phyloP scores from a whole-genome alignment of 1,284 basidiomycete species.

The Rhizoctonia solani region DNA sequence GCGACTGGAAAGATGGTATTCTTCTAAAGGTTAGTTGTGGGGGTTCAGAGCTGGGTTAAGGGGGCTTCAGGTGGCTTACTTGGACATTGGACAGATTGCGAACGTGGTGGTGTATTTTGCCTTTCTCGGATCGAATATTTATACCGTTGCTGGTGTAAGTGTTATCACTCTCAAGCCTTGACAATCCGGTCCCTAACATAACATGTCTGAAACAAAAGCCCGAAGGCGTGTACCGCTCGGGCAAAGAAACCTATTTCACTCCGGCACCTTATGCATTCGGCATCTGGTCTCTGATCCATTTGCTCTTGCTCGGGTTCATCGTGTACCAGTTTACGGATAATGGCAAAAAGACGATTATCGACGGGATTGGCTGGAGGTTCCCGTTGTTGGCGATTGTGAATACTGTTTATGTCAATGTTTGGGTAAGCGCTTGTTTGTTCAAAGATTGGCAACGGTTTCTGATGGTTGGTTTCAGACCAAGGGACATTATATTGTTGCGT shows the following conservation, averaged over 20 bases:
- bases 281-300: conserved; percentile 85
- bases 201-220: too few species aligned
- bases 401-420: conserved; percentile 82
- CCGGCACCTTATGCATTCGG: conserved; percentile 87
- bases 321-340: conserved; percentile 85
- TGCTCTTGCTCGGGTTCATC: conserved; percentile 83
- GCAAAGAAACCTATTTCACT: conserved; percentile 86
- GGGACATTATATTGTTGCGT: conserved; percentile 76
- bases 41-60: background rate
- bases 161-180: too few species aligned
- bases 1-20: conserved; percentile 37
- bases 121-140: conserved; percentile 68
- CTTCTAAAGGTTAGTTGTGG: conserved; percentile 16
- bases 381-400: conserved; percentile 84
- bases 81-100: too few species aligned
- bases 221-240: conserved; percentile 55
- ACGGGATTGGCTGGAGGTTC: conserved; percentile 87
- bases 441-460: background rate
- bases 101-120: conserved; percentile 32
- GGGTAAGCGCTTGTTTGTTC: conserved; percentile 56
- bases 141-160: conserved; percentile 70
- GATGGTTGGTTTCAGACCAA: background rate
- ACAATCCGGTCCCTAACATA: too few species aligned
- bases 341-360: conserved; percentile 82
- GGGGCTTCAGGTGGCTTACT: background rate